A percentile compares a stretch with the other conserved stretches of the same genome.
Conservation (phyloP, 2,329 filamentous ascomycete species). For the Hymenoscyphus fraxineus region DNA sequence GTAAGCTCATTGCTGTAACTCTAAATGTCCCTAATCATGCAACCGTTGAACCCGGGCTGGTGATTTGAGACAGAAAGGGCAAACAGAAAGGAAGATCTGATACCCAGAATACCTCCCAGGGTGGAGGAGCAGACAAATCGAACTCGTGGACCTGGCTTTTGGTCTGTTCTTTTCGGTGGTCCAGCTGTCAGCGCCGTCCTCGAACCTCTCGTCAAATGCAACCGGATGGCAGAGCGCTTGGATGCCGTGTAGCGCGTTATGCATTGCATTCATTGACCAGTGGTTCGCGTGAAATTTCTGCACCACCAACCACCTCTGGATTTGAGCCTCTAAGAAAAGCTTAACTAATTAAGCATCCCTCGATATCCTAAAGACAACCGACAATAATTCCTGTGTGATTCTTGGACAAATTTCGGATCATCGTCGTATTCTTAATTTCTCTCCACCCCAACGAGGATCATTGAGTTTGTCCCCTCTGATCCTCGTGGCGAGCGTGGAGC, state of each 20-base stretch:
- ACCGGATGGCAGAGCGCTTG: slow-evolving; percentile 8
- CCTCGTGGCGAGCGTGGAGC: no score
- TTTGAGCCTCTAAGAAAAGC: background rate
- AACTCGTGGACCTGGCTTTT: background rate
- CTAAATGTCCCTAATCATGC: slow-evolving; percentile 14
- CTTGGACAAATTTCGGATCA: no score
- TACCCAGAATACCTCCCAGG: background rate
- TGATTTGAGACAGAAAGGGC: slow-evolving; percentile 11
- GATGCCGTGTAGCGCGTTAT: slow-evolving; percentile 1
- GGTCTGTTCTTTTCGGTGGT: background rate
- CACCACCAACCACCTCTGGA: background rate
- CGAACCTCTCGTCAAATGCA: background rate
- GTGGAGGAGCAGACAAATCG: background rate
- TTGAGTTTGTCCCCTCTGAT: no score
- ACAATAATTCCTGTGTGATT: no score
- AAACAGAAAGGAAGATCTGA: slow-evolving; percentile 15
- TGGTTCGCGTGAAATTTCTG: background rate
- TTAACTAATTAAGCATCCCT: no score
- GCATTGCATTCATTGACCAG: background rate
- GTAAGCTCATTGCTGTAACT: slow-evolving; percentile 9
- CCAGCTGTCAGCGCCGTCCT: slow-evolving; percentile 1
- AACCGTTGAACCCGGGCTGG: background rate
- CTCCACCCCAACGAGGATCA: no score
- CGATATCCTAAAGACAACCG: no score
- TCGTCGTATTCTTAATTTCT: no score